Conservation (phyloP, 1,139 yeast genomes). For the Yamadazyma oceani region DNA sequence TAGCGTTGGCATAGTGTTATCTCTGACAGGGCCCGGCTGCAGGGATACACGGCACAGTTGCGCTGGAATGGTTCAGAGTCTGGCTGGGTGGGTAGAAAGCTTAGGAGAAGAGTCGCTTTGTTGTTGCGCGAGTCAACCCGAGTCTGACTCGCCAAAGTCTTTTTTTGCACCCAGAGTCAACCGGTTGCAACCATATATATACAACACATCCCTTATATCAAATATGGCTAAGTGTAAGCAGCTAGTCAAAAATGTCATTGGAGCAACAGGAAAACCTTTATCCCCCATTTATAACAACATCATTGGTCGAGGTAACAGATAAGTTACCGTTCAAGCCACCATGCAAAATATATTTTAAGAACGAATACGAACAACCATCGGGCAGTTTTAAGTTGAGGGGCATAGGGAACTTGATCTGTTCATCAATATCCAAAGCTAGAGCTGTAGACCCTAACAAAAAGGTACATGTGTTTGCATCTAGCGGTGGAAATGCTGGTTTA, state of each 20-base stretch:
- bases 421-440: constrained; percentile 21
- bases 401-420: constrained; percentile 33
- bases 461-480: constrained; percentile 38
- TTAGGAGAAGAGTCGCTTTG: too few relatives aligned
- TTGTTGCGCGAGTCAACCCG: neutral
- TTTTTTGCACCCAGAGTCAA: constrained; percentile 4
- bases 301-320: constrained; percentile 30
- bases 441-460: constrained; percentile 15
- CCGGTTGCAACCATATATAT: constrained; percentile 2
- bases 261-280: neutral
- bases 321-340: constrained; percentile 24
- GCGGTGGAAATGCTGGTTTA: constrained; percentile 49
- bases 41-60: too few relatives aligned
- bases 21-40: too few relatives aligned
- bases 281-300: constrained; percentile 24
- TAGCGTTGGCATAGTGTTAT: too few relatives aligned
- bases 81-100: too few relatives aligned
- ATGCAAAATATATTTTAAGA: constrained; percentile 34
- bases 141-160: constrained; percentile 2
- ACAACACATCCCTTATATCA: neutral
- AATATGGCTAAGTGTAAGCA: too few relatives aligned
- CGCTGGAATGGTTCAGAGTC: too few relatives aligned
- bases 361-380: constrained; percentile 42
- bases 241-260: constrained; percentile 15
- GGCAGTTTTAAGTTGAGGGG: constrained; percentile 45